Percentiles rank a stretch among this genome's conserved stretches.
phyloP scores from a whole-genome alignment of 371 early-diverging fungal genomes.

The Haplosporangium sp. region DNA sequence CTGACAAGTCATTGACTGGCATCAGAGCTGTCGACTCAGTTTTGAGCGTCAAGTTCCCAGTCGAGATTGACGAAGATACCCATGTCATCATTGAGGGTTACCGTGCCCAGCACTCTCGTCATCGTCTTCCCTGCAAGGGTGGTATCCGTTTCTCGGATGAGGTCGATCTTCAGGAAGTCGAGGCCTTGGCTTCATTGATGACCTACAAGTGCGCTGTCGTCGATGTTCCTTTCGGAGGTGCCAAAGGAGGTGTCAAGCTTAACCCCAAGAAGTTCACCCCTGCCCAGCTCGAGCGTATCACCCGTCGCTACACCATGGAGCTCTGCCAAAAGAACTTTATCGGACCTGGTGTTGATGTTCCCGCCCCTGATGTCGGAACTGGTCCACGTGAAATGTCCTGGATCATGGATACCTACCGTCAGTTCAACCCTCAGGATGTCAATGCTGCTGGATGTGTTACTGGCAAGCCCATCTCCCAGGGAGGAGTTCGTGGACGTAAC shows the following conservation, averaged over 20 bases:
- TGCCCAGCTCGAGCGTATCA: constrained; percentile 87
- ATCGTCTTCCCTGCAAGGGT: constrained; percentile 89
- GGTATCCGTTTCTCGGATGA: constrained; percentile 87
- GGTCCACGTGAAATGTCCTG: constrained; percentile 92
- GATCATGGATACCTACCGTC: constrained; percentile 93
- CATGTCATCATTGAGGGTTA: constrained; percentile 84
- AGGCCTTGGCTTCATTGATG: constrained; percentile 85
- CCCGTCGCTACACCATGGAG: constrained; percentile 91
- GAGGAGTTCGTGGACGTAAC: constrained; percentile 91
- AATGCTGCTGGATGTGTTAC: constrained; percentile 90
- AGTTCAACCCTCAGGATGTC: constrained; percentile 87
- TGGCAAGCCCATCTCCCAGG: constrained; percentile 88
- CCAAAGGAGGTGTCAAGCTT: constrained; percentile 91
- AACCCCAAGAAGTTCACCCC: constrained; percentile 84
- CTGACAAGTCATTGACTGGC: constrained; percentile 76
- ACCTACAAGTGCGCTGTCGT: constrained; percentile 95
- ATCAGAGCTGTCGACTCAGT: constrained; percentile 86
- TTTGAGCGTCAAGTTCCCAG: constrained; percentile 87
- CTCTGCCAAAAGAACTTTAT: constrained; percentile 93
- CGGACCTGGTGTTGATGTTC: constrained; percentile 89
- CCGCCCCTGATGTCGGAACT: constrained; percentile 94
- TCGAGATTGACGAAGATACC: constrained; percentile 81
- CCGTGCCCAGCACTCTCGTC: constrained; percentile 92
- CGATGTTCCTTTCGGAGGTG: constrained; percentile 90
- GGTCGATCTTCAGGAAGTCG: constrained; percentile 90